Base-by-base conservation (phyloP, 768 basidiomycete genomes). In the Kwoniella bestiolae region DNA sequence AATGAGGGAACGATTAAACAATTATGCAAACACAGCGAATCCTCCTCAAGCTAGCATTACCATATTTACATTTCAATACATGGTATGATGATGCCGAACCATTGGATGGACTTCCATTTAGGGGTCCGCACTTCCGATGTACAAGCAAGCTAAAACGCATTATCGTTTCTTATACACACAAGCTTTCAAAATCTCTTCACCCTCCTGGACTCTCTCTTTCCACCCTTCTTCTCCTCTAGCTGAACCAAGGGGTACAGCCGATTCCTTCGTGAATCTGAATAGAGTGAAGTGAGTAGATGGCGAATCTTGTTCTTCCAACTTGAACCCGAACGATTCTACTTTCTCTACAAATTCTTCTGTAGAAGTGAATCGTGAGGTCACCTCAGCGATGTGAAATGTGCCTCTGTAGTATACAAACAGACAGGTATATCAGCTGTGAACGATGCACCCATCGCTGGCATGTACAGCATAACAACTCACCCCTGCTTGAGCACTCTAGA, bases 401-500 rank as follows among this genome's bases (percentile, higher is more conserved):
- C 78, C 80, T 3, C 80, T 81, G 41, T 23, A 7, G 34, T 8
- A 31, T 44, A 32, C 38, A 41, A 41, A 16, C n/a, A n/a, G n/a
- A n/a, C n/a, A n/a, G n/a, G n/a, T n/a, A n/a, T n/a, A n/a, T n/a
- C n/a, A n/a, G n/a, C n/a, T n/a, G n/a, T n/a, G n/a, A n/a, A n/a
- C n/a, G n/a, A n/a, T n/a, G n/a, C n/a, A n/a, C n/a, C n/a, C n/a
- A 1, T 1, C 12, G 14, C 18, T 41, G 38, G 35, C 35, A 14
- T 11, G 35, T 16, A 16, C n/a, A 38, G 35, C 35, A 12, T 12
- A 38, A 2, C 7, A 12, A 83, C 89, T 74, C 72, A 95, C 95
- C 86, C 86, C n/a, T 86, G 81, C 79, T 88, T 90, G 41, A 98
- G 83, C 44, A 98, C 86, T 70, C 96, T 85, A 87, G 91, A 91